A percentile compares a stretch with the other conserved stretches of the same genome.
Evolutionary conservation across 2,329 filamentous ascomycete species (phyloP).

Genomic region (Gaeumannomyces sp.): DNA sequence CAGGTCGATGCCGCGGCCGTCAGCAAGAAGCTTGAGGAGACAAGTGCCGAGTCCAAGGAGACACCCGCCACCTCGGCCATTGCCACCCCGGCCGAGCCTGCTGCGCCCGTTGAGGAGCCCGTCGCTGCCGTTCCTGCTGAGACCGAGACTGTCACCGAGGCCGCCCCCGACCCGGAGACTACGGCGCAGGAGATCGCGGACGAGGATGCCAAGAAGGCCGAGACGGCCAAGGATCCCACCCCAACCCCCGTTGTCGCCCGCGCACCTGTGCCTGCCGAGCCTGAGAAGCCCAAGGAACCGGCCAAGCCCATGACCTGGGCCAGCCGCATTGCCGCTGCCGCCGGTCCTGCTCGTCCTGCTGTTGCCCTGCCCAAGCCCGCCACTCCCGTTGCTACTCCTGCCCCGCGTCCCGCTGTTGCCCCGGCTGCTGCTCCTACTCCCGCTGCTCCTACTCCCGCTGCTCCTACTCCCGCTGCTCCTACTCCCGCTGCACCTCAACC

Average conservation of each 20-base stretch:
- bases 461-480: slow-evolving; percentile 37
- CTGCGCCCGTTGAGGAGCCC: slow-evolving; percentile 21
- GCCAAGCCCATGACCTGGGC: slow-evolving; percentile 70
- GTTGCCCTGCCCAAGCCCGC: slow-evolving; percentile 53
- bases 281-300: slow-evolving; percentile 40
- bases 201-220: slow-evolving; percentile 49
- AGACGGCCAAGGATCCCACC: slow-evolving; percentile 61
- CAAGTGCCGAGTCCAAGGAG: slow-evolving; percentile 30
- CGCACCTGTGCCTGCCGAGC: slow-evolving; percentile 35
- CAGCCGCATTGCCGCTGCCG: slow-evolving; percentile 56
- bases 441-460: slow-evolving; percentile 39
- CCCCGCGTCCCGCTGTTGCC: slow-evolving; percentile 42
- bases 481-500: slow-evolving; percentile 32
- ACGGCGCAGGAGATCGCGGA: slow-evolving; percentile 46
- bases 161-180: slow-evolving; percentile 41
- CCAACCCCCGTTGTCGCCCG: slow-evolving; percentile 47
- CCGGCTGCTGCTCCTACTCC: slow-evolving; percentile 26
- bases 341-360: slow-evolving; percentile 43
- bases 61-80: slow-evolving; percentile 35
- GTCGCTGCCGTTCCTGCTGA: slow-evolving; percentile 26
- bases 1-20: slow-evolving; percentile 47
- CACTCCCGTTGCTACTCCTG: slow-evolving; percentile 45
- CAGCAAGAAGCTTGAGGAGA: slow-evolving; percentile 72
- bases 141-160: slow-evolving; percentile 28
- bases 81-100: slow-evolving; percentile 25